These are phyloP conservation scores for Claviceps maximensis DNA, from an alignment of 2,329 filamentous ascomycete species.

Conservation along the genomic window DNA sequence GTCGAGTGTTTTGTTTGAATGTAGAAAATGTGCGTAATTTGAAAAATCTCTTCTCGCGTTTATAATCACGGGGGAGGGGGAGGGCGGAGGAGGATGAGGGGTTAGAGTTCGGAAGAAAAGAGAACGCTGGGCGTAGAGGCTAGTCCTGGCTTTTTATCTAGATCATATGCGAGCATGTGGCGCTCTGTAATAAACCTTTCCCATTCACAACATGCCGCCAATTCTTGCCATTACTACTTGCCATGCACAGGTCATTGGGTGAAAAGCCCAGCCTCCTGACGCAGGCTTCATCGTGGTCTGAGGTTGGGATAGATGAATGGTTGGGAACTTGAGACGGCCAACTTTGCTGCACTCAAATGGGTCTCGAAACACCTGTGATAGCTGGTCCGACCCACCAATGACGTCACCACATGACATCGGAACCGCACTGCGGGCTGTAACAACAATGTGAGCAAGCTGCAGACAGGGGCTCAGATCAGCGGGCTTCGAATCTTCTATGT, in stretches of 20 bases:
- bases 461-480: not conserved
- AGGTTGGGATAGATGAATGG: not conserved
- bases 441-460: not conserved
- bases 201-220: not conserved
- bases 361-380: slow-evolving; percentile 3
- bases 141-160: not conserved
- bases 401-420: slow-evolving; percentile 1
- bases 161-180: not conserved
- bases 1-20: not conserved
- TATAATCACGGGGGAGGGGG: not conserved
- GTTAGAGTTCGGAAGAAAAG: not conserved
- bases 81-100: not conserved
- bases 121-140: not conserved
- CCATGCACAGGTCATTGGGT: not conserved
- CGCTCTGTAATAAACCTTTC: not conserved
- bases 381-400: slow-evolving; percentile 3
- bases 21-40: not conserved
- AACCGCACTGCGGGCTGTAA: not conserved
- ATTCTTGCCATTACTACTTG: not conserved
- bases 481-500: not conserved
- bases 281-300: not conserved
- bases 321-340: not conserved
- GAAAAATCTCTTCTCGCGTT: not conserved
- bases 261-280: not conserved
- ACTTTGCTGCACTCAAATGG: not conserved